Evolutionary conservation across 441 rosid genomes (phyloP), one percentile per base, ranked within the genome.

Genomic region (Mallotus repandus): DNA sequence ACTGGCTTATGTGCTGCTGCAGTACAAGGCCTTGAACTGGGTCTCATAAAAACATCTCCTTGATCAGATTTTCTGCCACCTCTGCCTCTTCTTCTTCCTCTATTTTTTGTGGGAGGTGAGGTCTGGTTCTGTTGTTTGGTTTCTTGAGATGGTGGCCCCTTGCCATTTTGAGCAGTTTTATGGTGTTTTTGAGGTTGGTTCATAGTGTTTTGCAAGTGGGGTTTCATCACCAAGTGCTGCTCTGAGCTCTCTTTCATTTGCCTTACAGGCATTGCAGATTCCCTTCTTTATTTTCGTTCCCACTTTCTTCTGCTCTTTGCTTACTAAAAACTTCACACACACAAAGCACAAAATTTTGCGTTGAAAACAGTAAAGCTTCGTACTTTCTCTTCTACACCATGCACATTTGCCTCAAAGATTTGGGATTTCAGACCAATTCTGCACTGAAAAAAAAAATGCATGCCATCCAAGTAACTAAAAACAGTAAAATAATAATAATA

Each of bases 51-150:
- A 41, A 82, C 92, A 70, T 93, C 97, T 9, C 87, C 87, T 80
- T 91, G 99, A 76, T 96, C 98, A 73, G 96, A 90, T 80, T 93
- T 96, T 77, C 89, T 76, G 32, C 98, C 98, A 55, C 99, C 99
- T 73, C 99, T 88, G n/a, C 94, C 92, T 77, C 97, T 89, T 63
- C 98, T 91, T 76, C 99, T 88, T 19, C 93, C 81, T 78, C 86
- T 87, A 67, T 76, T 86, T 78, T 87, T 96, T 0, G 84, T 54
- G 13, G 92, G 86, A 43, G 98, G 95, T 9, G 97, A 91, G 72
- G 86, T 76, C 80, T 88, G 91, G 78, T 63, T 80, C 63, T 78
- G 87, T 55, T 77, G 74, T 61, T 88, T 86, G 53, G 81, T 18
- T 72, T 72, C 77, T 41, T 81, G 79, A 35, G 81, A 89, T 48